Conservation (phyloP, 495 filamentous ascomycete species). For the Penicillium egyptiacum region DNA sequence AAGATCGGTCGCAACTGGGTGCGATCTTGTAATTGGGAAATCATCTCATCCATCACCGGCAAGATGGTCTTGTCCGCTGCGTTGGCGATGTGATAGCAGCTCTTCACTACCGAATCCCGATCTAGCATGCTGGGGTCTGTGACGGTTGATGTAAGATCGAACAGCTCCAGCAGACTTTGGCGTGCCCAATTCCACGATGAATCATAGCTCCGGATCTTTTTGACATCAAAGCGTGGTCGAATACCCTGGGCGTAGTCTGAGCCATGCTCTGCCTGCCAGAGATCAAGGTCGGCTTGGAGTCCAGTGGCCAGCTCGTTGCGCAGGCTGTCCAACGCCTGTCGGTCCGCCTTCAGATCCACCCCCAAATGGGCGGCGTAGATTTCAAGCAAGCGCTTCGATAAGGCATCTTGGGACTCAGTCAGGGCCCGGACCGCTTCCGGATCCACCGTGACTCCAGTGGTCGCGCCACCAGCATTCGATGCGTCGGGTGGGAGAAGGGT, state of each 20-base stretch:
- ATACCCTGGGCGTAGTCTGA: constrained; percentile 1
- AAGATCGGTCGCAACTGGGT: neutral
- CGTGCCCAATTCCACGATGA: constrained; percentile 6
- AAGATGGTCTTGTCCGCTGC: neutral
- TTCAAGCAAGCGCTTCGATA: neutral
- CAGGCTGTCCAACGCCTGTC: neutral
- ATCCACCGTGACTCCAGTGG: neutral
- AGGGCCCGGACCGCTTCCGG: constrained; percentile 1
- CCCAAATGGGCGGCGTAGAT: neutral
- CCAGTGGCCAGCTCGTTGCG: neutral
- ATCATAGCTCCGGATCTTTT: neutral
- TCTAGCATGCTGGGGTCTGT: neutral
- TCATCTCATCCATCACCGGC: neutral
- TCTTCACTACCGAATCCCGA: neutral
- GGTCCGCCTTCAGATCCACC: neutral
- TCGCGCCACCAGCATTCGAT: neutral
- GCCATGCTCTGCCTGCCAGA: constrained; percentile 3
- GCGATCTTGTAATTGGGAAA: neutral
- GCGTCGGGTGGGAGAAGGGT: neutral
- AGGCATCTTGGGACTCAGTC: neutral
- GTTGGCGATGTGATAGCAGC: constrained; percentile 1
- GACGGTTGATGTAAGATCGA: neutral
- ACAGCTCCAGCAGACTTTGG: constrained; percentile 1
- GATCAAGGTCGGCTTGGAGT: neutral
- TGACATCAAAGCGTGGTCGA: constrained; percentile 1